Conservation (phyloP, 106 monocot genomes). For the Alisma plantagoaquatica region DNA sequence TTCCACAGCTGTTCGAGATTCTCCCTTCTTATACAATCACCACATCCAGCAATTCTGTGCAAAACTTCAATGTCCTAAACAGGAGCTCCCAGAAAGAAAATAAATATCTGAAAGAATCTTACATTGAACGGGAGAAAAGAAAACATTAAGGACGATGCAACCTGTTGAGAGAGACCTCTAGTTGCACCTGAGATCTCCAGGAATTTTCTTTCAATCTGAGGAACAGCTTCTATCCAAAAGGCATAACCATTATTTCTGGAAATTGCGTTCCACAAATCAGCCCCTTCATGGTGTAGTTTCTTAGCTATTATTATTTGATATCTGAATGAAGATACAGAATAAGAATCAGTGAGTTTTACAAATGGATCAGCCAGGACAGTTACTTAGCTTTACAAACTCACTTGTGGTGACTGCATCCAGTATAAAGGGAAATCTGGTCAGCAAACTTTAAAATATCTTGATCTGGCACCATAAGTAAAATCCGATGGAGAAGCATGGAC, state of each 20-base stretch:
- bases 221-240: constrained; percentile 61
- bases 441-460: constrained; percentile 56
- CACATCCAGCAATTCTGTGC: constrained; percentile 67
- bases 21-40: constrained; percentile 44
- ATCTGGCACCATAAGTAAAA: constrained; percentile 30
- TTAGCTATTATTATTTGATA: constrained; percentile 74
- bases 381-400: constrained; percentile 12
- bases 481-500: constrained; percentile 40
- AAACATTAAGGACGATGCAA: constrained; percentile 7
- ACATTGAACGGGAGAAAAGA: too few relatives aligned
- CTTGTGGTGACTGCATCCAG: constrained; percentile 90
- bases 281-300: constrained; percentile 41
- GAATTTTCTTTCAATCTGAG: constrained; percentile 71
- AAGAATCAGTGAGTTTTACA: not conserved
- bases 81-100: not conserved
- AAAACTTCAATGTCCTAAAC: constrained; percentile 82
- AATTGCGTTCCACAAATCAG: constrained; percentile 60
- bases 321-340: constrained; percentile 17
- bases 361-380: constrained; percentile 1
- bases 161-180: constrained; percentile 73
- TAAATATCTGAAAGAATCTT: not conserved
- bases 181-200: constrained; percentile 54
- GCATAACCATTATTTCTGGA: constrained; percentile 34
- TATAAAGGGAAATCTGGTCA: constrained; percentile 63
- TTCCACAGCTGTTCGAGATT: constrained; percentile 79